Base-by-base conservation (phyloP, 2,329 filamentous ascomycete species). In the Colletotrichum sp. region DNA sequence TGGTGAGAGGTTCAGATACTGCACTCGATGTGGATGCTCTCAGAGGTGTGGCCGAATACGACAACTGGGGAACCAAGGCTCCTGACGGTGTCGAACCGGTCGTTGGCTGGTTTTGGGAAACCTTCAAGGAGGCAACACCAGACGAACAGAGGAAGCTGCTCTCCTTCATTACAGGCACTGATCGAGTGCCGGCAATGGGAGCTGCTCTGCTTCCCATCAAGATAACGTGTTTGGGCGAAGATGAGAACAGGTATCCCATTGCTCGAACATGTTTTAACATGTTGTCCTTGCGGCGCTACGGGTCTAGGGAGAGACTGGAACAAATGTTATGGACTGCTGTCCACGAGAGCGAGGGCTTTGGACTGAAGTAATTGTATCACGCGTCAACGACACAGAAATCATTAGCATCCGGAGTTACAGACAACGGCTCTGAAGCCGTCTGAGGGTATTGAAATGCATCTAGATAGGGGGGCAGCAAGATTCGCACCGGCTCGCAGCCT, bases 251-350 rank as follows among this genome's bases (percentile, higher is more conserved):
- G 75, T 98, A 93, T 80, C 96, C 96, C 2, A 93, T 95, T 24
- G 96, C 96, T 21, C 90, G 95, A 79, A 98, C 96, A 9, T 98
- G 96, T 82, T 98, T 98, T 84, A 98, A 98, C 81, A 91, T 93
- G 82, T 80, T 98, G 76, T 92, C 93, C 6, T 84, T 98, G 71
- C 96, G 93, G 84, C 89, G 91, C 59, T 98, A 96, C 82, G 81
- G 83, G 43, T 91, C 90, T 5, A 90, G 88, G 77, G 88, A 92
- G 80, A 92, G 90, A 77, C 82, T 98, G 73, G 93, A 95, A 81
- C 84, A 83, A 66, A 91, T 92, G 86, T 85, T 98, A 36, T 98
- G 95, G 95, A 90, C 91, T 75, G 96, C 96, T 6, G 95, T 98
- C n/a, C 87, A 91, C 76, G 95, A 96, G 83, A 97, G 95, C 79